These are phyloP conservation scores for Beauveria medogensis DNA, from an alignment of 2,329 filamentous ascomycete species.

Conservation along the genomic window DNA sequence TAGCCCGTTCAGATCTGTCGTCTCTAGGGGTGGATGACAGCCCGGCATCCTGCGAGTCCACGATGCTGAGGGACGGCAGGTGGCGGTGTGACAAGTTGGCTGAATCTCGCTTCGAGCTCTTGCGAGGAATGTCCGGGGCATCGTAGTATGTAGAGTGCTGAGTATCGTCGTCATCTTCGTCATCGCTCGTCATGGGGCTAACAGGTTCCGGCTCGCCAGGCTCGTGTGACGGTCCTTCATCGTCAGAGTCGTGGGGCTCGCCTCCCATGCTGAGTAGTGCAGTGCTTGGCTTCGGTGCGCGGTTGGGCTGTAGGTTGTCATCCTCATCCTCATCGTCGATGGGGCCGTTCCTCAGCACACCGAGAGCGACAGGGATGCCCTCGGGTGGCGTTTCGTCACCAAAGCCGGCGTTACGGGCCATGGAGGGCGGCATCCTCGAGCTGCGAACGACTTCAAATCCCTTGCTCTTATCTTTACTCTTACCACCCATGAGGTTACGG, in stretches of 20 bases:
- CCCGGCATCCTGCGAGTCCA: constrained; percentile 12
- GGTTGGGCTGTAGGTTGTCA: constrained; percentile 20
- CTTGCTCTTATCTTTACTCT: constrained; percentile 90
- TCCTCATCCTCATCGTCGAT: constrained; percentile 57
- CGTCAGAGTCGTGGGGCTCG: constrained; percentile 37
- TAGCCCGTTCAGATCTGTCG: constrained; percentile 8
- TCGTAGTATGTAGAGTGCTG: constrained; percentile 20
- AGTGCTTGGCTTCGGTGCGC: constrained; percentile 13
- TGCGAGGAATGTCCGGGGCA: constrained; percentile 58
- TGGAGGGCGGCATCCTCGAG: constrained; percentile 72
- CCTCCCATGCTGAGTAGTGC: constrained; percentile 39
- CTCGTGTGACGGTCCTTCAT: constrained; percentile 20
- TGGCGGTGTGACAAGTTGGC: constrained; percentile 26
- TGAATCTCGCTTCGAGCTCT: constrained; percentile 59
- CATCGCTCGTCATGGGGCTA: constrained; percentile 24
- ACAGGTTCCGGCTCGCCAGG: constrained; percentile 21
- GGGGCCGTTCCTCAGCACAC: constrained; percentile 49
- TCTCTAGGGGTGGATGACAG: constrained; percentile 1
- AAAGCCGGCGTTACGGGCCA: constrained; percentile 41
- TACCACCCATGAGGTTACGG: constrained; percentile 67
- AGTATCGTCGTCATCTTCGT: constrained; percentile 32
- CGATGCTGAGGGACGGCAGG: constrained; percentile 28
- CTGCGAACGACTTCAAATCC: constrained; percentile 96
- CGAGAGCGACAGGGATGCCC: constrained; percentile 57
- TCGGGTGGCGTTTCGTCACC: constrained; percentile 60